These are phyloP conservation scores for Cicer judaicum DNA, from an alignment of 306 rosid genomes.

Conservation along the genomic window DNA sequence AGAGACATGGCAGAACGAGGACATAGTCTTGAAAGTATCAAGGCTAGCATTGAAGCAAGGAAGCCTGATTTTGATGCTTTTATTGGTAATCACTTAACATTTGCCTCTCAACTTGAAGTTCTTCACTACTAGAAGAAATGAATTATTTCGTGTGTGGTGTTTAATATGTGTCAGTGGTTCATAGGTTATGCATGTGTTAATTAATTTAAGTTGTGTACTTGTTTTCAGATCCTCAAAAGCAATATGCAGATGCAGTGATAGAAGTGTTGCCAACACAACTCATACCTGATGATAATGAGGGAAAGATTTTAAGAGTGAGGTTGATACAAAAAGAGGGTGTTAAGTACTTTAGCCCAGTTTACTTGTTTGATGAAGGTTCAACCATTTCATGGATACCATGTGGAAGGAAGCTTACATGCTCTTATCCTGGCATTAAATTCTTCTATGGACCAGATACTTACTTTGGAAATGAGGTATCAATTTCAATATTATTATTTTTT, in stretches of 20 bases:
- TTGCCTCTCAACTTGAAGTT: neutral
- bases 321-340: conserved; percentile 96
- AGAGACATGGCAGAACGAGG: conserved; percentile 99
- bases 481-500: too few relatives aligned
- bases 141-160: neutral
- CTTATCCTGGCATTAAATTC: conserved; percentile 97
- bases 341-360: conserved; percentile 78
- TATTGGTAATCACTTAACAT: conserved; percentile 65
- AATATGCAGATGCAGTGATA: conserved; percentile 95
- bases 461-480: conserved; percentile 75
- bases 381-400: conserved; percentile 97
- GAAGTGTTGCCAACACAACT: conserved; percentile 92
- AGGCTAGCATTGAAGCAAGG: conserved; percentile 97
- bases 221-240: conserved; percentile 90
- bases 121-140: neutral
- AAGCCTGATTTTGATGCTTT: conserved; percentile 97
- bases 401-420: conserved; percentile 99
- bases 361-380: conserved; percentile 97
- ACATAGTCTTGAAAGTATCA: conserved; percentile 98
- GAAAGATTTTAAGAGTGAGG: conserved; percentile 88
- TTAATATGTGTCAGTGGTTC: neutral
- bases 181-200: conserved; percentile 2
- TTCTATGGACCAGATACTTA: conserved; percentile 85
- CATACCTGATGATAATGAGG: conserved; percentile 91
- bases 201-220: neutral